A percentile compares a stretch with the other conserved stretches of the same genome.
Conservation (phyloP, 1,284 basidiomycete genomes). For the Apiotrichum gamsii region DNA sequence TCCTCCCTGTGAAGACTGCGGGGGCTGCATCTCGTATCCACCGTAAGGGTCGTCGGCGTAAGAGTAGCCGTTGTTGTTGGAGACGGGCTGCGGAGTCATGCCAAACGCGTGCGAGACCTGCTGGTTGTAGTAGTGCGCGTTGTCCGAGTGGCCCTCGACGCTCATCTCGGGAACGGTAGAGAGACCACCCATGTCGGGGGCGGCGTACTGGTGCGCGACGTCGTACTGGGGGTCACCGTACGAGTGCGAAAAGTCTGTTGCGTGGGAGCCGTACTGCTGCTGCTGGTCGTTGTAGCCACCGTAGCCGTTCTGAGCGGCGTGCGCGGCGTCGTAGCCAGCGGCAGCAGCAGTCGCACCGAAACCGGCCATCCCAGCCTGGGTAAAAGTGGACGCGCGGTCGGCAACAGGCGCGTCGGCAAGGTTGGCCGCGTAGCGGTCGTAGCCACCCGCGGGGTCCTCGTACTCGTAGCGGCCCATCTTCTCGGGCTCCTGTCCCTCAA, state of each 20-base stretch:
- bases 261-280: constrained; percentile 1
- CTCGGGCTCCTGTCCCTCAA: constrained; percentile 13
- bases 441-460: constrained; percentile 44
- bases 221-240: constrained; percentile 42
- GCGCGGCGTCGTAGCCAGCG: constrained; percentile 7
- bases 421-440: constrained; percentile 44
- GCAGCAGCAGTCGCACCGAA: constrained; percentile 33
- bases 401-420: constrained; percentile 16
- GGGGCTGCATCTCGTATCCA: neutral
- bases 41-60: neutral
- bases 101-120: neutral
- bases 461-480: constrained; percentile 36
- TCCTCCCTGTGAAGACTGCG: neutral
- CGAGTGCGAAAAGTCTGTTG: constrained; percentile 9
- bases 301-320: neutral
- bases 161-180: constrained; percentile 1
- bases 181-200: constrained; percentile 1
- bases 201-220: constrained; percentile 28
- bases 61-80: neutral
- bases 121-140: neutral
- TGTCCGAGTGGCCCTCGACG: constrained; percentile 2
- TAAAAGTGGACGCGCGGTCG: constrained; percentile 17
- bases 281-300: too few species aligned
- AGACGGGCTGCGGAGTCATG: neutral
- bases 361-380: neutral